A percentile compares a stretch with the other conserved stretches of the same genome.
Evolutionary conservation across 2,329 filamentous ascomycete species (phyloP).

Genomic region (Aureobasidium leucospermi): DNA sequence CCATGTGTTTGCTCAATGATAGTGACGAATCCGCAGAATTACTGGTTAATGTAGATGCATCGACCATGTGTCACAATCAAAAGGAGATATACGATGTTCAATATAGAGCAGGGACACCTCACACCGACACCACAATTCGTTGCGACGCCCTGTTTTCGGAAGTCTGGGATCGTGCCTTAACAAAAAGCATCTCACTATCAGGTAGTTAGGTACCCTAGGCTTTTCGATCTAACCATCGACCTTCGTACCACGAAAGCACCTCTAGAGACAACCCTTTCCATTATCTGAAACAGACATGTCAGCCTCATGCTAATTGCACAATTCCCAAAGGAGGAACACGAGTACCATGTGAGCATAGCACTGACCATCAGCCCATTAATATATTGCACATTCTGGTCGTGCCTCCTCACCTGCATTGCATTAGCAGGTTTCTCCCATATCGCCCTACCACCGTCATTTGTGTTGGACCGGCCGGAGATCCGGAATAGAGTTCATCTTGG

Average conservation of each 20-base stretch:
- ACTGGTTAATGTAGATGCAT: neutral
- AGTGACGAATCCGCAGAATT: no score
- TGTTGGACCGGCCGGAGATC: neutral
- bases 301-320: neutral
- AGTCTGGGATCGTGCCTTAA: neutral
- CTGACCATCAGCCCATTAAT: conserved; percentile 1
- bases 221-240: neutral
- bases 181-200: neutral
- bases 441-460: neutral
- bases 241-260: neutral
- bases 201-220: neutral
- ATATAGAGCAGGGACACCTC: neutral
- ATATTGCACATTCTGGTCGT: neutral
- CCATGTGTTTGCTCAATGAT: no score
- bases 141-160: neutral
- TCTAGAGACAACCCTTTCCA: neutral
- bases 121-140: conserved; percentile 1
- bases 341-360: neutral
- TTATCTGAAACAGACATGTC: neutral
- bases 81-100: neutral
- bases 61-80: neutral
- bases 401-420: conserved; percentile 2
- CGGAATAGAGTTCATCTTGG: neutral
- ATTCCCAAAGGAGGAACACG: neutral
- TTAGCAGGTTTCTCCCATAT: neutral